A percentile compares a stretch with the other conserved stretches of the same genome.
Conservation (phyloP, 169 alveolate genomes). For the Cytauxzoon felis region DNA sequence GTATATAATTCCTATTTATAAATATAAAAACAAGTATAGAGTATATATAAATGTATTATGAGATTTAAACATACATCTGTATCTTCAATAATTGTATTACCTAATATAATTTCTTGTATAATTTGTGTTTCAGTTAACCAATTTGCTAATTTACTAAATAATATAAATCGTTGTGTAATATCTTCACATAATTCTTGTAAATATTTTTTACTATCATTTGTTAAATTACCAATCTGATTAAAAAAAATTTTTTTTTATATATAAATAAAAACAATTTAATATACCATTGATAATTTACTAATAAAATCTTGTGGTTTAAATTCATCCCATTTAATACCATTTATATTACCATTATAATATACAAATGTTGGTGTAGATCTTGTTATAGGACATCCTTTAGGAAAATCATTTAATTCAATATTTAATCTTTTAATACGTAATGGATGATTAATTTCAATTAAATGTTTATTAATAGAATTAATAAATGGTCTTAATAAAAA, state of each 20-base stretch:
- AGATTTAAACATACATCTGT: too few relatives aligned
- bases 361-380: slow-evolving; percentile 72
- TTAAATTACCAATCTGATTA: slow-evolving; percentile 14
- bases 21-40: not conserved
- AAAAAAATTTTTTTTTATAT: not conserved
- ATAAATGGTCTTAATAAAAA: slow-evolving; percentile 70
- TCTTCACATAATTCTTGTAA: slow-evolving; percentile 29
- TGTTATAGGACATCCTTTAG: slow-evolving; percentile 60
- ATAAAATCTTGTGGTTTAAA: slow-evolving; percentile 58
- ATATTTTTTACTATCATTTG: slow-evolving; percentile 18
- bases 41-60: too few relatives aligned
- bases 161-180: slow-evolving; percentile 19
- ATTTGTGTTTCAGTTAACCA: slow-evolving; percentile 37
- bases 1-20: slow-evolving; percentile 19
- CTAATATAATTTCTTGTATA: slow-evolving; percentile 28
- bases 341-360: slow-evolving; percentile 16
- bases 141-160: slow-evolving; percentile 41
- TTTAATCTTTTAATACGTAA: slow-evolving; percentile 61
- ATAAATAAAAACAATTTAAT: not conserved
- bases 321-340: slow-evolving; percentile 49
- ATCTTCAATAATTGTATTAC: not conserved
- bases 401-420: slow-evolving; percentile 70
- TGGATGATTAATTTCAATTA: slow-evolving; percentile 40
- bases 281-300: slow-evolving; percentile 19
- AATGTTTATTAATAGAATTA: slow-evolving; percentile 49